These are phyloP conservation scores for Oryza officinalis DNA, from an alignment of 176 grass and related monocot genomes.

Conservation along the genomic window DNA sequence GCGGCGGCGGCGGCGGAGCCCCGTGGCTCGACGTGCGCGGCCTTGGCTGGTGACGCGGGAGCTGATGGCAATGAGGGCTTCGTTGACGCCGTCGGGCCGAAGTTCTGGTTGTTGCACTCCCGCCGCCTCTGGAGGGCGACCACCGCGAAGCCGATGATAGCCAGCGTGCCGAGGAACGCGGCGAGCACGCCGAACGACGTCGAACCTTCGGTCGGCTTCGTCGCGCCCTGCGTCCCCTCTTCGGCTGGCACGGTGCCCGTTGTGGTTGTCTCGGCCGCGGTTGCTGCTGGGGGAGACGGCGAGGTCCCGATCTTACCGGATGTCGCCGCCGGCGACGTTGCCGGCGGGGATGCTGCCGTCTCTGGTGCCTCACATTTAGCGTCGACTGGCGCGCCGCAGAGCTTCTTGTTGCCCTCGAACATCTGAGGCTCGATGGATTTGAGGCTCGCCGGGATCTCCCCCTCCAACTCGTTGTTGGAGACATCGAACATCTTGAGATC, in stretches of 20 bases:
- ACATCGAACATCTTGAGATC: constrained; percentile 56
- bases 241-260: not conserved
- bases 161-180: constrained; percentile 41
- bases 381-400: constrained; percentile 65
- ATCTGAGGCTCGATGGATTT: constrained; percentile 33
- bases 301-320: not conserved
- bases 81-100: constrained; percentile 5
- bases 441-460: constrained; percentile 60
- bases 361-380: constrained; percentile 29
- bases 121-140: constrained; percentile 35
- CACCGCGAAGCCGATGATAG: constrained; percentile 32
- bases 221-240: not conserved
- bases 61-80: constrained; percentile 5
- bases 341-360: not conserved
- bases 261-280: not conserved
- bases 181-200: constrained; percentile 18
- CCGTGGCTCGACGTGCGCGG: not conserved
- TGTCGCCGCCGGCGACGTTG: not conserved
- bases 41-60: not conserved
- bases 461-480: constrained; percentile 64
- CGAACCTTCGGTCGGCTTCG: not conserved
- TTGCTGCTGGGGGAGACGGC: not conserved
- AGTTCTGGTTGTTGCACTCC: constrained; percentile 28
- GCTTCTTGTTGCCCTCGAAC: constrained; percentile 74
- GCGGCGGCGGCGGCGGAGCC: not conserved